Evolutionary conservation across 192 early-diverging fungal genomes (phyloP), one percentile per base, ranked within the genome.

Genomic region (Umbelopsis ramanniana): DNA sequence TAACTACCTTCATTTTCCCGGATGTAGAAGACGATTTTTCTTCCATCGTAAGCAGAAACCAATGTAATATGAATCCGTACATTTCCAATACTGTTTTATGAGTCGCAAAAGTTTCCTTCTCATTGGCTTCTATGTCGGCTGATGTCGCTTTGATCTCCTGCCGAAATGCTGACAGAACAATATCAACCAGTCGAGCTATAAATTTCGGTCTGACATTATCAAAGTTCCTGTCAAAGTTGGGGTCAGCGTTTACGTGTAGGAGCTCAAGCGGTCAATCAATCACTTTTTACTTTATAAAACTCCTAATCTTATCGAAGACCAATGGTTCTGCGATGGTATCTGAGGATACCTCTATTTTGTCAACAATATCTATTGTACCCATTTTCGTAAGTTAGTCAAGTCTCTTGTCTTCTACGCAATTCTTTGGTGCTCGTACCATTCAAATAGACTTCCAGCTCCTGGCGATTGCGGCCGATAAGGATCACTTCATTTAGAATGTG

Each of bases 31-130:
- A 68, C 10, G 79, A 80, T 46, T 84, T 84, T 15, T 87, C 84
- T 76, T 93, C 91, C 53, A 86, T 90, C 8, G 84, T 73, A 53
- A 86, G 84, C 45, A 96, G 79, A 15, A 92, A 79, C 95, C 96
- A 97, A 69, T 92, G 88, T 55, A 95, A 79, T 54, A 95, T 63
- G 71, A 93, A 97, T 5, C 89, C 89, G 69, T 95, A 97, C 71
- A 93, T 84, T 78, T 96, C 93, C 8, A 97, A 81, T 7, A 87
- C 78, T 14, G 80, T 71, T 12, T 86, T 82, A 76, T 95, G 90
- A 17, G 82, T 72, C 12, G 89, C 84, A 73, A 91, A 93, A 47
- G 89, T 86, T 47, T 92, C 91, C 45, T 92, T 89, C n/a, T 89
- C 87, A 46, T 90, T 82, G 17, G 81, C 79, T 2, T 86, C 82